phyloP scores from a whole-genome alignment of 306 rosid genomes.

The Urtica urens region DNA sequence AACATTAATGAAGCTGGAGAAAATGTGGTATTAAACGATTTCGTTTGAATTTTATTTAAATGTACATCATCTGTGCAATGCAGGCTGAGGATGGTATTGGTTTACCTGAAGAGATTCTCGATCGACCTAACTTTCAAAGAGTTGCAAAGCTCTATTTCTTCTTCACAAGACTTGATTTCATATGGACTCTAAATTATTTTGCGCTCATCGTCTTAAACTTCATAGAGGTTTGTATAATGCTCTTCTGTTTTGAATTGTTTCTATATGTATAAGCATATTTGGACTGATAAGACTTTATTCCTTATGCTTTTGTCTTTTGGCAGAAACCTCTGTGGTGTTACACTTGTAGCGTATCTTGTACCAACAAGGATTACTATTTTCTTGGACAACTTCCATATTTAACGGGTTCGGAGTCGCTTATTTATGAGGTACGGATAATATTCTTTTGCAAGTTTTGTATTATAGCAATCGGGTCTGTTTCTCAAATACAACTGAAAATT shows the following conservation, averaged over 20 bases:
- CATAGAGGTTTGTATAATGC: slow-evolving; percentile 57
- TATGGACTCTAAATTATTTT: slow-evolving; percentile 69
- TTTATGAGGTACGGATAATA: slow-evolving; percentile 56
- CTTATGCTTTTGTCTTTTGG: slow-evolving; percentile 14
- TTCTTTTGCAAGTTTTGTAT: background rate
- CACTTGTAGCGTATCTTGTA: slow-evolving; percentile 38
- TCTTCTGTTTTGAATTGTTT: background rate
- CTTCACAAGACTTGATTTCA: slow-evolving; percentile 25
- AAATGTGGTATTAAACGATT: too few relatives aligned
- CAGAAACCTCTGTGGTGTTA: slow-evolving; percentile 95
- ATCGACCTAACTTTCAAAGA: slow-evolving; percentile 53
- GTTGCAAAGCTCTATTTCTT: slow-evolving; percentile 58
- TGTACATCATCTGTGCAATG: slow-evolving; percentile 26
- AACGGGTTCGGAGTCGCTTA: slow-evolving; percentile 48
- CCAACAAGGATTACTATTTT: slow-evolving; percentile 70
- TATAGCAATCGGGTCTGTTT: slow-evolving; percentile 1
- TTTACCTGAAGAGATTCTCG: slow-evolving; percentile 81
- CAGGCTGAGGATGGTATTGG: slow-evolving; percentile 98
- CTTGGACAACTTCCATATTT: slow-evolving; percentile 89
- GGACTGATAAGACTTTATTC: background rate
- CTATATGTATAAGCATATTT: background rate
- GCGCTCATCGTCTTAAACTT: slow-evolving; percentile 67
- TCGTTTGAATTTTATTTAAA: too few relatives aligned
- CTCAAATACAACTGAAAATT: background rate
- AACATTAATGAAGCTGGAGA: too few relatives aligned